Percentiles rank a stretch among this genome's conserved stretches.
Conservation (phyloP, 441 rosid species). For the Croton laevigatus region DNA sequence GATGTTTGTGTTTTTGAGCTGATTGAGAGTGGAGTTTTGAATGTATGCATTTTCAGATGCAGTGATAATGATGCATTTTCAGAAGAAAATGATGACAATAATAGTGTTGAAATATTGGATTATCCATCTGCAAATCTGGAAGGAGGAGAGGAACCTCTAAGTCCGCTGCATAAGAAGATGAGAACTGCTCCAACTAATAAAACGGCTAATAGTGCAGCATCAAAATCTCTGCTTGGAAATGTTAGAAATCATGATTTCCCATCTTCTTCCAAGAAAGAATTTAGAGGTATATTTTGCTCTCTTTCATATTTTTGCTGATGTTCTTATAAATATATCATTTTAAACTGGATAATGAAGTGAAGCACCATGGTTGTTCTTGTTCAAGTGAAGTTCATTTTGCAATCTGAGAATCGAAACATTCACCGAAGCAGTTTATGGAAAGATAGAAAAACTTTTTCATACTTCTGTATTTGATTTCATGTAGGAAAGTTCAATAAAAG, state of each 20-base stretch:
- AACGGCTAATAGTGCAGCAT: background rate
- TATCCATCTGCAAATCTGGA: no score
- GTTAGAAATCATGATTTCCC: background rate
- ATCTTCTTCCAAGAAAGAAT: no score
- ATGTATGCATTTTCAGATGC: conserved; percentile 10
- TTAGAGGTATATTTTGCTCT: no score
- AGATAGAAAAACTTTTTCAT: no score
- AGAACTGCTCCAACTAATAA: background rate
- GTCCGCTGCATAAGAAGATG: background rate
- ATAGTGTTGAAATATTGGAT: conserved; percentile 7
- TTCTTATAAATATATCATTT: no score
- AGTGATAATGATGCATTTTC: no score
- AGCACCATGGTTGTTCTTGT: background rate
- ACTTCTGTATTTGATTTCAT: background rate
- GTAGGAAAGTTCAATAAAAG: no score
- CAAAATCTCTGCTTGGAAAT: no score
- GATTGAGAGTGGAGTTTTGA: background rate
- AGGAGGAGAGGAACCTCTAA: background rate
- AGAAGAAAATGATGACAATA: conserved; percentile 5
- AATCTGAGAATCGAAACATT: no score
- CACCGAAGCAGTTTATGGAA: background rate
- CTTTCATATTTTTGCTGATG: no score
- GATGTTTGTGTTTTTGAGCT: conserved; percentile 27
- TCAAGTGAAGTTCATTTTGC: no score
- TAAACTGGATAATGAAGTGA: no score